Conservation (phyloP, 495 filamentous ascomycete genomes). For the Choiromyces venosus region DNA sequence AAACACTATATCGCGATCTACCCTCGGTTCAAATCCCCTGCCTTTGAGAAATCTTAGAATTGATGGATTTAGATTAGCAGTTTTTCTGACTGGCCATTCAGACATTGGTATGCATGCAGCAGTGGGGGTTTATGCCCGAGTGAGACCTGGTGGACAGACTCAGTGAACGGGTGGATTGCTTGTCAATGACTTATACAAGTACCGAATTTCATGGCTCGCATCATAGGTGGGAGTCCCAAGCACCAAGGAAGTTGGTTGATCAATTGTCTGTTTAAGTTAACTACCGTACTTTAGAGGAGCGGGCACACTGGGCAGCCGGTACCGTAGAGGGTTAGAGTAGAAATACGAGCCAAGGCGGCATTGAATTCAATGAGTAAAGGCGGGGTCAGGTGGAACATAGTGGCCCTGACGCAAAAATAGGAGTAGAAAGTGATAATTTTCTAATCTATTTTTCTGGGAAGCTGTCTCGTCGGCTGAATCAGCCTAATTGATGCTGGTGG, state of each 20-base stretch:
- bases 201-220: neutral
- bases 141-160: neutral
- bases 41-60: neutral
- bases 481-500: neutral
- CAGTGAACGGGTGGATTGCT: neutral
- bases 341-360: neutral
- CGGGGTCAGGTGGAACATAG: neutral
- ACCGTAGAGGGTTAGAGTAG: neutral
- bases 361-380: neutral
- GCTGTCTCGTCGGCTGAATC: neutral
- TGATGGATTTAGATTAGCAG: neutral
- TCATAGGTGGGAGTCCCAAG: neutral
- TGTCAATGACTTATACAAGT: neutral
- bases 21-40: neutral
- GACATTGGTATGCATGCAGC: neutral
- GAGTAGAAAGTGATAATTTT: neutral
- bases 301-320: no score
- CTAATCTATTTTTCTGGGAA: neutral
- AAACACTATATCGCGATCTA: neutral
- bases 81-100: neutral
- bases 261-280: neutral
- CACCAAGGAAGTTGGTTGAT: neutral
- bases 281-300: neutral
- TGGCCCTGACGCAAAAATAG: neutral
- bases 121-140: neutral